Percentiles rank a stretch among this genome's conserved stretches.
These are phyloP conservation scores for Takashimella koratensis DNA, from an alignment of 1,284 basidiomycete genomes.

Conservation along the genomic window DNA sequence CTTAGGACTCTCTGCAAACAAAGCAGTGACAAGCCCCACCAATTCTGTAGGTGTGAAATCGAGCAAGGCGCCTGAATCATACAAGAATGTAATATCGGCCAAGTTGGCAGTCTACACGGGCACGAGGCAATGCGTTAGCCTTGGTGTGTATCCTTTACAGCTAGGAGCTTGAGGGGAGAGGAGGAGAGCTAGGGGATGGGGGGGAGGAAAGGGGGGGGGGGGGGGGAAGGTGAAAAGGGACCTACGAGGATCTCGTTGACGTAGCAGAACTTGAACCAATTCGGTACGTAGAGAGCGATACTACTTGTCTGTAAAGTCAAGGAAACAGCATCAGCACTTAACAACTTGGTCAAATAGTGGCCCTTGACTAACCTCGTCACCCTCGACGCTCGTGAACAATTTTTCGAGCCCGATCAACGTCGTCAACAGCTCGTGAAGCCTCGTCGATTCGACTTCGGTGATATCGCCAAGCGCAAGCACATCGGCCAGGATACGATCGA, in stretches of 20 bases:
- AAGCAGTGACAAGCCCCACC: constrained; percentile 70
- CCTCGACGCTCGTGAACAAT: constrained; percentile 55
- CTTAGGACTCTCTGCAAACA: constrained; percentile 87
- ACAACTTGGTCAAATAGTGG: no score
- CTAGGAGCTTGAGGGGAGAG: neutral
- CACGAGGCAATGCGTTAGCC: no score
- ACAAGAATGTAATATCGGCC: constrained; percentile 87
- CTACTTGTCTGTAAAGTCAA: constrained; percentile 19
- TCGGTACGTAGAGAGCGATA: constrained; percentile 62
- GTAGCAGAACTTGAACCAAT: constrained; percentile 94
- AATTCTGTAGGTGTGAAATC: constrained; percentile 87
- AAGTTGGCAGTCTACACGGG: constrained; percentile 92
- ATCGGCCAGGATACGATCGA: constrained; percentile 67
- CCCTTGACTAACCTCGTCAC: constrained; percentile 6
- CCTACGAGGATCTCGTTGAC: constrained; percentile 80
- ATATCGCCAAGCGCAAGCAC: constrained; percentile 82
- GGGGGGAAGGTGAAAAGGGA: constrained; percentile 14
- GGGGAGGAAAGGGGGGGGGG: constrained; percentile 7
- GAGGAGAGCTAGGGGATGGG: constrained; percentile 6
- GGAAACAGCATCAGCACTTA: no score
- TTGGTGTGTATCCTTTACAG: neutral
- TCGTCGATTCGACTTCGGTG: constrained; percentile 81
- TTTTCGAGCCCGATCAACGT: constrained; percentile 74
- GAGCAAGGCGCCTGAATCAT: constrained; percentile 83
- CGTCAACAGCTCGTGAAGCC: constrained; percentile 74